Evolutionary conservation across 2,329 filamentous ascomycete genomes (phyloP).

Genomic region (Neoascochyta sp.): DNA sequence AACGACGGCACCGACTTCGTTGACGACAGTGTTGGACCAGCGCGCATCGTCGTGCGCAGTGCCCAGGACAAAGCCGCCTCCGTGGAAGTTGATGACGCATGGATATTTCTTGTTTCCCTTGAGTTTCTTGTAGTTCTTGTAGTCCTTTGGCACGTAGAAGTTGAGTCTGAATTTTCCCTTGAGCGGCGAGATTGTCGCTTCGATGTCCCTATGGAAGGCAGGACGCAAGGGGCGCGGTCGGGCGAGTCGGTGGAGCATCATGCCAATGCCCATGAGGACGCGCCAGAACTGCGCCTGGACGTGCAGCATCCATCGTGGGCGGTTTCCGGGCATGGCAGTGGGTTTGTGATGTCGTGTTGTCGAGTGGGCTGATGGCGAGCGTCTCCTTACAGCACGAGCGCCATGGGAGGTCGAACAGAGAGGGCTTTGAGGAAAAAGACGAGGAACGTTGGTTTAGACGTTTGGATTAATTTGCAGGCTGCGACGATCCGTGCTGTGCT

Average conservation of each 20-base stretch:
- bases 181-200: conserved; percentile 46
- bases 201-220: conserved; percentile 56
- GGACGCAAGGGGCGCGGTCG: conserved; percentile 59
- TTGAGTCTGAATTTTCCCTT: conserved; percentile 51
- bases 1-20: conserved; percentile 55
- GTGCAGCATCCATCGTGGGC: conserved; percentile 58
- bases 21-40: conserved; percentile 56
- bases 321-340: conserved; percentile 25
- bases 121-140: conserved; percentile 42
- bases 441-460: no score
- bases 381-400: no score
- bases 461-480: no score
- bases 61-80: conserved; percentile 61
- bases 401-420: no score
- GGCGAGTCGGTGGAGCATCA: conserved; percentile 63
- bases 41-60: conserved; percentile 58
- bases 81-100: conserved; percentile 61
- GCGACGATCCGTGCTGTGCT: conserved; percentile 5
- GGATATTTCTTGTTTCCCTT: conserved; percentile 49
- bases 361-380: no score
- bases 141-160: conserved; percentile 59
- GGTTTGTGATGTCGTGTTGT: background rate
- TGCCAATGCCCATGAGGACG: conserved; percentile 64
- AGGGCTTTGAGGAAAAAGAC: no score
- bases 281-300: conserved; percentile 65